Evolutionary conservation across 2,329 filamentous ascomycete genomes (phyloP).

Genomic region (Scopulariopsis brevicaulis): DNA sequence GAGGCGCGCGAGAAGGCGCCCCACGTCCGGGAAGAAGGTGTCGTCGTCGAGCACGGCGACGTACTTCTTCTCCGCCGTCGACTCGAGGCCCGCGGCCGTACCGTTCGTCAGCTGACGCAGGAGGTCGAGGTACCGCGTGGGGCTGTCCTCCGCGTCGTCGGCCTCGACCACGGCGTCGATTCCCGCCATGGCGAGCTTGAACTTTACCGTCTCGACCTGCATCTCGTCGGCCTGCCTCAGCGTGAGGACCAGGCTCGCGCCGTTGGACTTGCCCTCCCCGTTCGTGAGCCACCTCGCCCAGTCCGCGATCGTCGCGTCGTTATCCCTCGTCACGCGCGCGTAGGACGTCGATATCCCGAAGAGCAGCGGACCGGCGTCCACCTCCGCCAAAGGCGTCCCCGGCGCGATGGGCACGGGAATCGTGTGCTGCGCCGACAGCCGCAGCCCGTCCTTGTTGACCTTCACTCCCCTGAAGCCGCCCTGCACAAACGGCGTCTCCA

Average conservation of each 20-base stretch:
- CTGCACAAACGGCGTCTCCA: slow-evolving; percentile 18
- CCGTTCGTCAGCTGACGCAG: slow-evolving; percentile 21
- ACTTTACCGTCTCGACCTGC: slow-evolving; percentile 19
- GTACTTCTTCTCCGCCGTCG: slow-evolving; percentile 21
- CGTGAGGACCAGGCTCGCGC: slow-evolving; percentile 27
- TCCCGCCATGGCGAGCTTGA: slow-evolving; percentile 19
- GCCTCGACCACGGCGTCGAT: slow-evolving; percentile 26
- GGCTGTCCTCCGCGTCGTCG: slow-evolving; percentile 17
- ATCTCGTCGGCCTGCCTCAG: slow-evolving; percentile 23
- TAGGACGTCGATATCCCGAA: slow-evolving; percentile 22
- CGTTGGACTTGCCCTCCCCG: slow-evolving; percentile 25
- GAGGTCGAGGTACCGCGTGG: slow-evolving; percentile 25
- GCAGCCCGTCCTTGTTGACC: slow-evolving; percentile 11
- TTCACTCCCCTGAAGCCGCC: slow-evolving; percentile 16
- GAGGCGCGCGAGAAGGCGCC: slow-evolving; percentile 24
- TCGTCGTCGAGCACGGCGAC: slow-evolving; percentile 32
- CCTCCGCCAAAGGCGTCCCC: slow-evolving; percentile 16
- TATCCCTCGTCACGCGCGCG: slow-evolving; percentile 22
- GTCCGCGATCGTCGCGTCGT: slow-evolving; percentile 25
- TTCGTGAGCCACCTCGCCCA: slow-evolving; percentile 35
- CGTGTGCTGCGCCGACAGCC: slow-evolving; percentile 16
- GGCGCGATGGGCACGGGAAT: slow-evolving; percentile 20
- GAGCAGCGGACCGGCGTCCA: slow-evolving; percentile 24
- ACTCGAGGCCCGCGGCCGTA: slow-evolving; percentile 14
- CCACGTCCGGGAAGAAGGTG: slow-evolving; percentile 31